These are phyloP conservation scores for Trichoderma brevicompactum DNA, from an alignment of 2,329 filamentous ascomycete genomes.

Conservation along the genomic window DNA sequence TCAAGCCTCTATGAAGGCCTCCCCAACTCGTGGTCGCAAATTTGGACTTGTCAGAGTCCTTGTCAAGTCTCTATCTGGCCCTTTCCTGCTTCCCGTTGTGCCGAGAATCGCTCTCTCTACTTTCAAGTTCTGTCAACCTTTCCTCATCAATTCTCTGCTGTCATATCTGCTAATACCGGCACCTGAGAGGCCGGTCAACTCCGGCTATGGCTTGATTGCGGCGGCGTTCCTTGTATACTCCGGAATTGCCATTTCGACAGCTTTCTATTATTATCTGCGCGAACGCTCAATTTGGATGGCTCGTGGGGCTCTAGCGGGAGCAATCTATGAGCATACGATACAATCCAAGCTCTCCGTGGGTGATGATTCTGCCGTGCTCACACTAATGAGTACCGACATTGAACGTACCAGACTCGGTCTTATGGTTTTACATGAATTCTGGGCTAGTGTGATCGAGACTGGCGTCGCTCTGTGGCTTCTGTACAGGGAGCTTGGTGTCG, in stretches of 20 bases:
- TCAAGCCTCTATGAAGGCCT: background rate
- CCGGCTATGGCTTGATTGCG: constrained; percentile 50
- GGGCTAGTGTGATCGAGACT: constrained; percentile 49
- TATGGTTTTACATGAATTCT: constrained; percentile 46
- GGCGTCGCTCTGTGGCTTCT: constrained; percentile 53
- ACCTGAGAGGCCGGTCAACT: constrained; percentile 29
- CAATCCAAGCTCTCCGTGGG: constrained; percentile 39
- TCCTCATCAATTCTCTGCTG: constrained; percentile 48
- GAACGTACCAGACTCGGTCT: constrained; percentile 47
- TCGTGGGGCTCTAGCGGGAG: constrained; percentile 41
- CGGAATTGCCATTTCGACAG: constrained; percentile 44
- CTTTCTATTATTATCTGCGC: constrained; percentile 10
- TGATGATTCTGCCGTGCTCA: constrained; percentile 49
- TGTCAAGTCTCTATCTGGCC: constrained; percentile 35
- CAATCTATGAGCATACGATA: constrained; percentile 44
- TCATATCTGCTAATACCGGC: constrained; percentile 40
- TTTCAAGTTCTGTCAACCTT: constrained; percentile 46
- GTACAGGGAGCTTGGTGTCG: constrained; percentile 50
- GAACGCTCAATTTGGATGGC: constrained; percentile 20
- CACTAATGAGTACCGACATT: constrained; percentile 54
- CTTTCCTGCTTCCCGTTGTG: constrained; percentile 39
- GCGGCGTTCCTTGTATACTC: constrained; percentile 47
- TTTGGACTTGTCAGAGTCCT: constrained; percentile 7
- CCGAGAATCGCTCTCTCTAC: constrained; percentile 42
- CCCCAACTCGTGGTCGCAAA: background rate